phyloP scores from a whole-genome alignment of 257 asterid species.

The Rhazya stricta region DNA sequence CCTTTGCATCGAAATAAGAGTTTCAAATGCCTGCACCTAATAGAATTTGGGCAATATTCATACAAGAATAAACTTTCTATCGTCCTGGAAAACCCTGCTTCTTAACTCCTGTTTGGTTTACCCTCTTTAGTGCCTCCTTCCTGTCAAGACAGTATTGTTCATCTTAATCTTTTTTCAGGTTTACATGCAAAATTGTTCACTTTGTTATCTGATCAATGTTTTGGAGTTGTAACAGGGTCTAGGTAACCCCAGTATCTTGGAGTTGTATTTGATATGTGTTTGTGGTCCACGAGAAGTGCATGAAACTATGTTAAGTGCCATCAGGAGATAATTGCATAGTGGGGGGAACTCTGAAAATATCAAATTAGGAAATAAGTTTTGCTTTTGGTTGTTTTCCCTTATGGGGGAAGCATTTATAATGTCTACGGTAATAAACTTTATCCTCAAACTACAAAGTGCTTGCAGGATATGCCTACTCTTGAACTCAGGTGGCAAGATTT shows the following conservation, averaged over 20 bases:
- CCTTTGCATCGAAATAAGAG: background rate
- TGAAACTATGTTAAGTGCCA: background rate
- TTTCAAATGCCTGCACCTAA: background rate
- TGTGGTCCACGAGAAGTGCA: background rate
- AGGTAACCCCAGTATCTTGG: background rate
- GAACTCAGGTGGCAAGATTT: conserved; percentile 42
- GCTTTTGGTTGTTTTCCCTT: background rate
- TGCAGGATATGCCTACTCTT: conserved; percentile 55
- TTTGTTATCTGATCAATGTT: background rate
- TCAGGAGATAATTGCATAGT: background rate
- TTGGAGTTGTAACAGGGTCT: background rate
- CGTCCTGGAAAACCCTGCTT: background rate
- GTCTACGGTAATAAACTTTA: background rate
- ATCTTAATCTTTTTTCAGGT: background rate
- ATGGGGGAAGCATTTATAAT: background rate
- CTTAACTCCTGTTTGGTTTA: background rate
- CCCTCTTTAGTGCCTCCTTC: background rate
- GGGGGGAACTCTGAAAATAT: background rate
- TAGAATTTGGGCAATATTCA: background rate
- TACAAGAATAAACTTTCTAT: background rate
- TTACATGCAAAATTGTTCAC: background rate
- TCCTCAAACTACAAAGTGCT: conserved; percentile 15
- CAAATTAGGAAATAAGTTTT: background rate
- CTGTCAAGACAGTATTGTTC: background rate
- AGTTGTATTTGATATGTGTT: background rate